These are phyloP conservation scores for Postia placenta DNA, from an alignment of 768 basidiomycete species.

Conservation along the genomic window DNA sequence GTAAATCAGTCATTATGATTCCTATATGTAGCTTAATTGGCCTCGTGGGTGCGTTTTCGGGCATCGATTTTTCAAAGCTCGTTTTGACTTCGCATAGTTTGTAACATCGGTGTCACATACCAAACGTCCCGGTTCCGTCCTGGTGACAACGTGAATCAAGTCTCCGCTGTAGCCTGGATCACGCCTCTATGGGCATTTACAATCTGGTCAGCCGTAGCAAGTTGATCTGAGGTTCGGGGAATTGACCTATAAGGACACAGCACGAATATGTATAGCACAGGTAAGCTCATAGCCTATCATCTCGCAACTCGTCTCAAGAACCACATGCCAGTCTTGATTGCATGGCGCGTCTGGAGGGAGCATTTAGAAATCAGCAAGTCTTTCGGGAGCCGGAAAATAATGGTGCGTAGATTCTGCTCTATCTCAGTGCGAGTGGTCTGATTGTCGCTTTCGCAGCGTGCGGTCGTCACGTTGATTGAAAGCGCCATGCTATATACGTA, in stretches of 20 bases:
- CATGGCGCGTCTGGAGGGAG: not conserved
- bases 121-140: not conserved
- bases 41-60: not conserved
- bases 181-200: not conserved
- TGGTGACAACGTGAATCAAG: not conserved
- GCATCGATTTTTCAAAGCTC: not conserved
- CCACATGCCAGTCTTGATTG: not conserved
- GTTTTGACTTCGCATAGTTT: not conserved
- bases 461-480: not conserved
- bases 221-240: not conserved
- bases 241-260: not conserved
- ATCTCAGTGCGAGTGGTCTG: no score
- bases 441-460: not conserved
- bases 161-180: not conserved
- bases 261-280: not conserved
- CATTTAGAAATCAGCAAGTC: not conserved
- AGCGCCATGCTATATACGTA: not conserved
- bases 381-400: not conserved
- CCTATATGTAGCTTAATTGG: not conserved
- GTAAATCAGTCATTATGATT: not conserved
- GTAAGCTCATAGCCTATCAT: not conserved
- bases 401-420: not conserved
- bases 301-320: not conserved
- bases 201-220: not conserved
- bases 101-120: not conserved